phyloP scores from a whole-genome alignment of 176 grass and related monocot genomes.

The Luzula sylvatica region DNA sequence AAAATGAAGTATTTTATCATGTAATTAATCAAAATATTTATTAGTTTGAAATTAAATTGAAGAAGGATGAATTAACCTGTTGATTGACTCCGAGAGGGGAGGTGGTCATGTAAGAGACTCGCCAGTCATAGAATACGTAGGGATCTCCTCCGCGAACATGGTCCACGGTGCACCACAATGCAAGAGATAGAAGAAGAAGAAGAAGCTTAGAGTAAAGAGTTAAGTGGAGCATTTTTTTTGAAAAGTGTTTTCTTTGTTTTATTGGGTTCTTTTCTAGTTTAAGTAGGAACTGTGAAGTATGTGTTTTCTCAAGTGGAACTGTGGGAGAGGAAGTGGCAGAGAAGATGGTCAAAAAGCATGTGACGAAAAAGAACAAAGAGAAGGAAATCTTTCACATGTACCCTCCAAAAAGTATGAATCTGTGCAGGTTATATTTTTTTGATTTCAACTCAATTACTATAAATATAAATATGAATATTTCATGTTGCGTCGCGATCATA shows the following conservation, averaged over 20 bases:
- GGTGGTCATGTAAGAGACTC: slow-evolving; percentile 59
- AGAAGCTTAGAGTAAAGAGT: slow-evolving; percentile 9
- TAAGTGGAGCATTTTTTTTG: neutral
- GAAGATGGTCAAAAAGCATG: slow-evolving; percentile 14
- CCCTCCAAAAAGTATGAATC: neutral
- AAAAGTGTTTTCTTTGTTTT: neutral
- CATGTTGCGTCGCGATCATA: no score
- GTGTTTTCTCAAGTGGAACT: slow-evolving; percentile 10
- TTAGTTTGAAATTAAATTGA: no score
- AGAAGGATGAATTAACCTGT: slow-evolving; percentile 27
- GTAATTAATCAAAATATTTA: neutral
- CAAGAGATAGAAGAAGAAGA: slow-evolving; percentile 6
- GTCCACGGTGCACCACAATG: neutral
- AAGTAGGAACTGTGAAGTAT: neutral
- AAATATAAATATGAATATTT: no score
- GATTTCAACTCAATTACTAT: no score
- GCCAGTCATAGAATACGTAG: slow-evolving; percentile 86
- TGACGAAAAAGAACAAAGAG: slow-evolving; percentile 20
- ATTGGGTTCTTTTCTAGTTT: neutral
- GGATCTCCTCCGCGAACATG: slow-evolving; percentile 49
- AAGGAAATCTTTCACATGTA: neutral
- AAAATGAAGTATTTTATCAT: no score
- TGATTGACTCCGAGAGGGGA: slow-evolving; percentile 65
- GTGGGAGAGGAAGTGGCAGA: slow-evolving; percentile 8
- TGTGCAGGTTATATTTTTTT: no score